phyloP scores from a whole-genome alignment of 2,329 filamentous ascomycete species.

The Fusarium proliferatum region DNA sequence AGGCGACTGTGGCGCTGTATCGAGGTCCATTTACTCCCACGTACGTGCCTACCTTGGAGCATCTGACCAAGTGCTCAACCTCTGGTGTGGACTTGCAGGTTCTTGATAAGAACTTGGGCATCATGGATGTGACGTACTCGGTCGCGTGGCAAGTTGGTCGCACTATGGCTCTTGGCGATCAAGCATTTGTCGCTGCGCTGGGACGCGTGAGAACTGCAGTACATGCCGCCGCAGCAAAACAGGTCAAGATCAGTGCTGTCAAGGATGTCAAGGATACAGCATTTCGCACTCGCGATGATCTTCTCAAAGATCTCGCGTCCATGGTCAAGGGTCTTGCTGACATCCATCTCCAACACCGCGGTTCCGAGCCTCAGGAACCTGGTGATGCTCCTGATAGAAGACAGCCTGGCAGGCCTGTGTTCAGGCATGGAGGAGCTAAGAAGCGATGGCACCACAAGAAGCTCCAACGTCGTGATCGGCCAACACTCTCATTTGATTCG shows the following conservation, averaged over 20 bases:
- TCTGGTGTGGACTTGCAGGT: constrained; percentile 53
- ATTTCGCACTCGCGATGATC: not conserved
- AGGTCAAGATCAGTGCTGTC: not conserved
- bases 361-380: not conserved
- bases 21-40: constrained; percentile 3
- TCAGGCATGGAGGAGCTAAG: not conserved
- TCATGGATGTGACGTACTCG: constrained; percentile 59
- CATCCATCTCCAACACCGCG: not conserved
- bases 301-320: not conserved
- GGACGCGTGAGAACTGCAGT: not conserved
- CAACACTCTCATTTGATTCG: not conserved
- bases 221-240: not conserved
- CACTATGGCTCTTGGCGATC: constrained; percentile 51
- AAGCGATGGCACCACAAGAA: not conserved
- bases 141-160: constrained; percentile 57
- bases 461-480: not conserved
- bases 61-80: constrained; percentile 44
- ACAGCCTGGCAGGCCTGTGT: not conserved
- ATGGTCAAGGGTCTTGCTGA: not conserved
- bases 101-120: constrained; percentile 50
- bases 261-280: not conserved
- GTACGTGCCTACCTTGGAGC: not conserved
- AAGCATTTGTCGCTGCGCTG: constrained; percentile 48
- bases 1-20: not conserved
- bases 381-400: not conserved